A percentile compares a stretch with the other conserved stretches of the same genome.
Conservation (phyloP, 495 filamentous ascomycete species). For the Penicillium pulvis region DNA sequence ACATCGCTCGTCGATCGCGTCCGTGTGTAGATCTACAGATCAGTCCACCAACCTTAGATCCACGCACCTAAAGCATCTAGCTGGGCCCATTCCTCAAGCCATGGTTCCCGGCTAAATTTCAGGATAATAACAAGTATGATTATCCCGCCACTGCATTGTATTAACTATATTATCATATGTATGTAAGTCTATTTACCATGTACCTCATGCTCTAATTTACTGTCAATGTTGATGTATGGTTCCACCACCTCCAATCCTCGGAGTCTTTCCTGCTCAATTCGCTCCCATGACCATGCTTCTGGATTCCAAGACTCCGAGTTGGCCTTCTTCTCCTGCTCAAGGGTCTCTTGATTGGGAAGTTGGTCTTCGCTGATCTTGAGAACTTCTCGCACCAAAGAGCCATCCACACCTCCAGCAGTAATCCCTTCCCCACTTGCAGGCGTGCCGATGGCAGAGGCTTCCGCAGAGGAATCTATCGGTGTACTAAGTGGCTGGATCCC, state of each 20-base stretch:
- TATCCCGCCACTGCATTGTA: not conserved
- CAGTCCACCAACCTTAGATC: slow-evolving; percentile 1
- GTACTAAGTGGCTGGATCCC: slow-evolving; percentile 9
- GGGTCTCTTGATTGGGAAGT: slow-evolving; percentile 25
- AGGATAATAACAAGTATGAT: not conserved
- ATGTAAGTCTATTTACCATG: slow-evolving; percentile 8
- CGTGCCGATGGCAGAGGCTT: slow-evolving; percentile 38
- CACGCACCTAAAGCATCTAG: slow-evolving; percentile 7
- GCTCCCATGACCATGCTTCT: slow-evolving; percentile 55
- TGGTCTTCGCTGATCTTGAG: slow-evolving; percentile 35
- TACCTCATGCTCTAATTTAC: slow-evolving; percentile 24
- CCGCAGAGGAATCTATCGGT: slow-evolving; percentile 25
- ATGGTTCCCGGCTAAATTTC: not conserved
- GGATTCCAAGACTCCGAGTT: slow-evolving; percentile 40
- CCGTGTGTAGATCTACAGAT: slow-evolving; percentile 8
- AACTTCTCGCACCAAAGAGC: slow-evolving; percentile 41
- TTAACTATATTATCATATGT: not conserved
- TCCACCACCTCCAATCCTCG: slow-evolving; percentile 57
- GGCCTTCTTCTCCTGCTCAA: slow-evolving; percentile 36
- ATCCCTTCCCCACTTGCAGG: slow-evolving; percentile 40
- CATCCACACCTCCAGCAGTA: slow-evolving; percentile 34
- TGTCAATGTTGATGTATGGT: slow-evolving; percentile 53
- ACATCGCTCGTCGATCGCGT: slow-evolving; percentile 10
- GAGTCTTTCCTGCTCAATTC: slow-evolving; percentile 58
- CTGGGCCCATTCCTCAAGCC: slow-evolving; percentile 1